Conservation (phyloP, 2,329 filamentous ascomycete genomes). For the Dactylellina haptotyla region DNA sequence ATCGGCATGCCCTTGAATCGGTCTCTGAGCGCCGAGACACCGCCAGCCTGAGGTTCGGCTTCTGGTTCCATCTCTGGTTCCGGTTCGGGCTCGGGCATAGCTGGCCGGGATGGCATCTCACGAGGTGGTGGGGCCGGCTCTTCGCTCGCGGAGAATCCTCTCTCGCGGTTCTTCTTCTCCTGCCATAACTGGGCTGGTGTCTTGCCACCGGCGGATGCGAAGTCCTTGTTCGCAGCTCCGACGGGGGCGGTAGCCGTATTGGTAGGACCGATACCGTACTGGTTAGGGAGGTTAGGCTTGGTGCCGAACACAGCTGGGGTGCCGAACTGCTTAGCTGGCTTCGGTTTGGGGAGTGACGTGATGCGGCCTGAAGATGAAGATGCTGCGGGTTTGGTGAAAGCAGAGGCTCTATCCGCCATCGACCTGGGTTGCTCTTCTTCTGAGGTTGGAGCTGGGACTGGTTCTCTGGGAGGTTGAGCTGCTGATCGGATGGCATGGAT, state of each 20-base stretch:
- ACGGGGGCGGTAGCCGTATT: slow-evolving; percentile 72
- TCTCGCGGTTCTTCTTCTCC: slow-evolving; percentile 90
- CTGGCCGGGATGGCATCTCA: slow-evolving; percentile 59
- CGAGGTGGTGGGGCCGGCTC: slow-evolving; percentile 62
- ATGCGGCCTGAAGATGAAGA: slow-evolving; percentile 72
- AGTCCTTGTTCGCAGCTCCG: slow-evolving; percentile 86
- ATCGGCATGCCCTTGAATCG: slow-evolving; percentile 73
- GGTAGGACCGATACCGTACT: slow-evolving; percentile 72
- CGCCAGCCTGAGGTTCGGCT: slow-evolving; percentile 70
- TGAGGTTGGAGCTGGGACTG: slow-evolving; percentile 59
- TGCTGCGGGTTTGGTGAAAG: slow-evolving; percentile 69
- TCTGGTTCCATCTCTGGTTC: slow-evolving; percentile 66
- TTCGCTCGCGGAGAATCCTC: slow-evolving; percentile 67
- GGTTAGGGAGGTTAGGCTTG: slow-evolving; percentile 82
- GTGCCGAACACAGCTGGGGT: slow-evolving; percentile 77
- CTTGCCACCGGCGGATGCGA: slow-evolving; percentile 93
- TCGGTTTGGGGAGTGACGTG: slow-evolving; percentile 90
- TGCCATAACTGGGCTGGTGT: slow-evolving; percentile 97
- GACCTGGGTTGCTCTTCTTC: slow-evolving; percentile 69
- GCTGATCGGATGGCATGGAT: slow-evolving; percentile 91
- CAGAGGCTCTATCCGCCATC: slow-evolving; percentile 78
- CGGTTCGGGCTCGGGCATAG: slow-evolving; percentile 67
- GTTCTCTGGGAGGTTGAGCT: slow-evolving; percentile 72
- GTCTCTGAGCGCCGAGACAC: slow-evolving; percentile 79
- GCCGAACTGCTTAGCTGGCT: slow-evolving; percentile 89